These are phyloP conservation scores for Westerdykella ornata DNA, from an alignment of 2,329 filamentous ascomycete genomes.

Conservation along the genomic window DNA sequence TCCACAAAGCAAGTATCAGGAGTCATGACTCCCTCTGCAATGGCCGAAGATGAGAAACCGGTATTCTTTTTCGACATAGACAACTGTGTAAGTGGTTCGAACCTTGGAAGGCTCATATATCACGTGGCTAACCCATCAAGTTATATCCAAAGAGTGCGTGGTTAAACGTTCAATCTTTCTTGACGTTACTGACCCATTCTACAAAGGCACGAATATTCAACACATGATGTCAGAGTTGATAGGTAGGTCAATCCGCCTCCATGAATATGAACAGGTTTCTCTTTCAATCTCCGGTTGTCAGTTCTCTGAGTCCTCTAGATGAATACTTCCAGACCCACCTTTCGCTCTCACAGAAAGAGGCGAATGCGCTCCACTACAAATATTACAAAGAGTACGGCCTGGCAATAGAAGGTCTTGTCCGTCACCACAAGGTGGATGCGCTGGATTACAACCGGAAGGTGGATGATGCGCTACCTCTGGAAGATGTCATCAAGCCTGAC, in stretches of 20 bases:
- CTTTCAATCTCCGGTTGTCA: not conserved
- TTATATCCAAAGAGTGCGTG: constrained; percentile 76
- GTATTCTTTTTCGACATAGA: constrained; percentile 88
- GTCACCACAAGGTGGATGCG: constrained; percentile 90
- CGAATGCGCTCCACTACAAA: constrained; percentile 75
- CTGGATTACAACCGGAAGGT: constrained; percentile 92
- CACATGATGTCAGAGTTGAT: constrained; percentile 85
- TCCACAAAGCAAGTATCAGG: too few species aligned
- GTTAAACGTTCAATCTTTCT: not conserved
- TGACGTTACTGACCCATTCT: constrained; percentile 11
- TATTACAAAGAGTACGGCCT: constrained; percentile 96
- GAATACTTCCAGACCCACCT: constrained; percentile 63
- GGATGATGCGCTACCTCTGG: constrained; percentile 86
- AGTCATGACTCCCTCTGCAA: not conserved
- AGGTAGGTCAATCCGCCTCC: constrained; percentile 22
- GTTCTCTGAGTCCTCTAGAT: constrained; percentile 36
- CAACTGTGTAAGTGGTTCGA: constrained; percentile 70
- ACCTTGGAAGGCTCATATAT: not conserved
- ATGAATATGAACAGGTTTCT: not conserved
- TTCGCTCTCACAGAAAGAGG: constrained; percentile 66
- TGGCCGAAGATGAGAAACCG: constrained; percentile 36
- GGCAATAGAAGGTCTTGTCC: constrained; percentile 90
- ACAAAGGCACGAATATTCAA: constrained; percentile 67
- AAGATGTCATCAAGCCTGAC: constrained; percentile 74
- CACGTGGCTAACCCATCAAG: constrained; percentile 29